Percentiles rank a stretch among this genome's conserved stretches.
Evolutionary conservation across 345 rosid genomes (phyloP).

Genomic region (Eucalyptus camaldulensis): DNA sequence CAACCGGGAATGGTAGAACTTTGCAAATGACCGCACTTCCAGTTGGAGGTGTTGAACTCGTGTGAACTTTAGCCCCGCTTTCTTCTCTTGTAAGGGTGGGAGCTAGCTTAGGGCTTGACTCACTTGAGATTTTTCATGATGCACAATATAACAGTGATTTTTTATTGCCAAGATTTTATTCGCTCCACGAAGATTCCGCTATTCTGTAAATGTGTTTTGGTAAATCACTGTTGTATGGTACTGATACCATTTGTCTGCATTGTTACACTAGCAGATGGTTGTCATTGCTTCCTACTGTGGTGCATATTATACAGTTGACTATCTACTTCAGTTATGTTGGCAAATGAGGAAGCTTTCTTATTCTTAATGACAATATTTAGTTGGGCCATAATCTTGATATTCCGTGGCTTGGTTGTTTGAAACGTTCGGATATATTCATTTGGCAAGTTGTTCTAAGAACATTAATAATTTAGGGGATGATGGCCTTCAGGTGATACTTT

Average conservation of each 20-base stretch:
- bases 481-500: background rate
- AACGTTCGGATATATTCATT: background rate
- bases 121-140: background rate
- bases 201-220: background rate
- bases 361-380: background rate
- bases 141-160: background rate
- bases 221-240: background rate
- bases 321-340: background rate
- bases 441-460: background rate
- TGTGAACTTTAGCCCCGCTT: conserved; percentile 5
- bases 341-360: background rate
- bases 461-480: background rate
- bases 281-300: background rate
- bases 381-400: background rate
- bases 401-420: background rate
- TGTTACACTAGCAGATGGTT: background rate
- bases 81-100: background rate
- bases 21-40: conserved; percentile 71
- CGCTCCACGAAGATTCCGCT: background rate
- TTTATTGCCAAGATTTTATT: background rate
- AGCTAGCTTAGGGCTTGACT: background rate
- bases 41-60: conserved; percentile 52
- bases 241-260: background rate
- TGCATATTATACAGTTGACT: background rate
- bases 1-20: conserved; percentile 49